A percentile compares a stretch with the other conserved stretches of the same genome.
Evolutionary conservation across 2,329 filamentous ascomycete species (phyloP).

Genomic region (Chrysoporthe austroafricana): DNA sequence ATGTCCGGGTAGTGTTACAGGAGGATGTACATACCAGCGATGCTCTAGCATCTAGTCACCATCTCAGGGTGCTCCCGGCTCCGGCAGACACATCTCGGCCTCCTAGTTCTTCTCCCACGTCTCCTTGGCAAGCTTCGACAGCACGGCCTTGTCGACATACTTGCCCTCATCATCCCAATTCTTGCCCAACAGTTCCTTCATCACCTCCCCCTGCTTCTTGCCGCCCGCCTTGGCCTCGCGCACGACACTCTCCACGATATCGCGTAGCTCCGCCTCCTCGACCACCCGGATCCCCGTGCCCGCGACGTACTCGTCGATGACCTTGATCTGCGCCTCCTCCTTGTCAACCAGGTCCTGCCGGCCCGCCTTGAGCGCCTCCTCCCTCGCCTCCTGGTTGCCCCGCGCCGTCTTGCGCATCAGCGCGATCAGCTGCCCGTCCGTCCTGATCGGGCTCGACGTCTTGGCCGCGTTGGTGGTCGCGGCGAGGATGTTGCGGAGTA

Average conservation of each 20-base stretch:
- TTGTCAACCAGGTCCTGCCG: slow-evolving; percentile 72
- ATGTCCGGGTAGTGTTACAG: slow-evolving; percentile 18
- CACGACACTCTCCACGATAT: slow-evolving; percentile 55
- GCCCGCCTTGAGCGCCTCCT: slow-evolving; percentile 66
- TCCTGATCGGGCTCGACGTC: slow-evolving; percentile 67
- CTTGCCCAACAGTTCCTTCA: slow-evolving; percentile 49
- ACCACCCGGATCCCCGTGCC: slow-evolving; percentile 63
- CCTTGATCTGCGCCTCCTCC: slow-evolving; percentile 66
- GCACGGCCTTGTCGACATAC: slow-evolving; percentile 63
- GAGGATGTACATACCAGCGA: slow-evolving; percentile 19
- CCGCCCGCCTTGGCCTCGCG: slow-evolving; percentile 46
- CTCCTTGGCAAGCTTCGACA: slow-evolving; percentile 66
- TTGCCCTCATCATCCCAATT: slow-evolving; percentile 63
- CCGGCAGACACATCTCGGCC: neutral
- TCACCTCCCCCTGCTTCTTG: slow-evolving; percentile 30
- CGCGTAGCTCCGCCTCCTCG: slow-evolving; percentile 60
- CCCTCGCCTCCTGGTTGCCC: slow-evolving; percentile 59
- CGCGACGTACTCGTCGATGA: slow-evolving; percentile 68
- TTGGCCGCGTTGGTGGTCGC: slow-evolving; percentile 77
- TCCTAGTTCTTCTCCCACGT: slow-evolving; percentile 29
- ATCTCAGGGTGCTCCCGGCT: neutral
- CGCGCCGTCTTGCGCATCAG: slow-evolving; percentile 68
- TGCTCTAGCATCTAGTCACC: neutral
- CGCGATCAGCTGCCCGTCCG: slow-evolving; percentile 69
- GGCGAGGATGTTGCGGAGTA: slow-evolving; percentile 70